These are phyloP conservation scores for Spathaspora hagerdaliae DNA, from an alignment of 805 yeast species.

Conservation along the genomic window DNA sequence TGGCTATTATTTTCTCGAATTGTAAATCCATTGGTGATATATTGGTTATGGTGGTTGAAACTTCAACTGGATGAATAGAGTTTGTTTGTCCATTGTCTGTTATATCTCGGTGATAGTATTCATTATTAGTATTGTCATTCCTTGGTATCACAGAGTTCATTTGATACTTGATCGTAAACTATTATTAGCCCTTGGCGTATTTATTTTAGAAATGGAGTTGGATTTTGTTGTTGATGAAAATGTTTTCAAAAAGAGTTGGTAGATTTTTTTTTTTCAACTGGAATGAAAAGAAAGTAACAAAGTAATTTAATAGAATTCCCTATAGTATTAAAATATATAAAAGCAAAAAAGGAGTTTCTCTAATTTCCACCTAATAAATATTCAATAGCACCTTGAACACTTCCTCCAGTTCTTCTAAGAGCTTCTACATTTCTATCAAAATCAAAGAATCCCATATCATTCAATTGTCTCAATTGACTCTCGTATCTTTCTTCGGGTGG, in stretches of 20 bases:
- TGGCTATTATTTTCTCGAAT: conserved; percentile 4
- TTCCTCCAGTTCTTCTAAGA: conserved; percentile 91
- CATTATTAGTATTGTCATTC: neutral
- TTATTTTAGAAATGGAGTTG: no score
- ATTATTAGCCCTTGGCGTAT: no score
- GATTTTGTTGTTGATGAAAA: no score
- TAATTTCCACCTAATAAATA: conserved; percentile 48
- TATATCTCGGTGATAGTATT: neutral
- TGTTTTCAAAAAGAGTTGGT: neutral
- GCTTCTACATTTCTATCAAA: conserved; percentile 91
- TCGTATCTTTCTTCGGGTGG: conserved; percentile 46
- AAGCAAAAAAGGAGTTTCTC: neutral
- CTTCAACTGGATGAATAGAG: no score
- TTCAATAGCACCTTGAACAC: conserved; percentile 95
- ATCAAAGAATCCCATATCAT: conserved; percentile 69
- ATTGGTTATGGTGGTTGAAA: neutral
- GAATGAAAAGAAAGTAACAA: no score
- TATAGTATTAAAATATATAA: neutral
- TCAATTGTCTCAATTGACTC: conserved; percentile 40
- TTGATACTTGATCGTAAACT: no score
- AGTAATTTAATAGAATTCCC: neutral
- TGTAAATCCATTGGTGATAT: conserved; percentile 6
- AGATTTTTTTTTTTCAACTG: neutral
- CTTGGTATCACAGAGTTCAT: neutral
- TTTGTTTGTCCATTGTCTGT: neutral